A percentile compares a stretch with the other conserved stretches of the same genome.
Conservation (phyloP, 169 alveolate species). For the Eimeria zaria region DNA sequence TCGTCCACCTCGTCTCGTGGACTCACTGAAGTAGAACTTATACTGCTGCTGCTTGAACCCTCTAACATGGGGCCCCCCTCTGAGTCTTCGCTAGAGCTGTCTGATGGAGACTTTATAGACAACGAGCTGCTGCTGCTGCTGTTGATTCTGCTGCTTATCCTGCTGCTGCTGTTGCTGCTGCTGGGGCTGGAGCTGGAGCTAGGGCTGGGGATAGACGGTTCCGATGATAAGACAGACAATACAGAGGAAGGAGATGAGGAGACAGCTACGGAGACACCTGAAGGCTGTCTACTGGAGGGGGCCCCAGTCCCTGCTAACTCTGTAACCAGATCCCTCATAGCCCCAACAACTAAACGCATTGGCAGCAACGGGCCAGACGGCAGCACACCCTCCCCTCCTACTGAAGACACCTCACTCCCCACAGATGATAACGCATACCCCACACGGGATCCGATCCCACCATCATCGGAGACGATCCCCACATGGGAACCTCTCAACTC, state of each 20-base stretch:
- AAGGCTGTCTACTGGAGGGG: neutral
- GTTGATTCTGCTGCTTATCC: neutral
- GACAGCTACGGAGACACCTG: neutral
- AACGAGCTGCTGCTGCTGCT: slow-evolving; percentile 11
- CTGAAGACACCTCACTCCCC: neutral
- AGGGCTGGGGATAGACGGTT: neutral
- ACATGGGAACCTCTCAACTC: no score
- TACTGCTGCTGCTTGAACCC: no score
- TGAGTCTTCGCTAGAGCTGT: neutral
- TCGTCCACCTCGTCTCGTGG: no score
- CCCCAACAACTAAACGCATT: neutral
- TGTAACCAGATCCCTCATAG: neutral
- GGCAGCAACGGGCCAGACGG: neutral
- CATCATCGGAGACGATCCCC: no score
- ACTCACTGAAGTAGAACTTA: no score
- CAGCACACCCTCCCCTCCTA: neutral
- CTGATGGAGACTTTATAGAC: neutral
- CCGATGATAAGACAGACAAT: no score
- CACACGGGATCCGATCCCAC: neutral
- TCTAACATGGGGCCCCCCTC: neutral
- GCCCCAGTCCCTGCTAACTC: slow-evolving; percentile 3
- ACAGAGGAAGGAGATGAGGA: neutral
- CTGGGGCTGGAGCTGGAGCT: neutral
- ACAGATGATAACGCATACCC: neutral
- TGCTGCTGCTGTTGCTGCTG: slow-evolving; percentile 17